Base-by-base conservation (phyloP, 2,329 filamentous ascomycete genomes). In the Chaetomium strumarium region DNA sequence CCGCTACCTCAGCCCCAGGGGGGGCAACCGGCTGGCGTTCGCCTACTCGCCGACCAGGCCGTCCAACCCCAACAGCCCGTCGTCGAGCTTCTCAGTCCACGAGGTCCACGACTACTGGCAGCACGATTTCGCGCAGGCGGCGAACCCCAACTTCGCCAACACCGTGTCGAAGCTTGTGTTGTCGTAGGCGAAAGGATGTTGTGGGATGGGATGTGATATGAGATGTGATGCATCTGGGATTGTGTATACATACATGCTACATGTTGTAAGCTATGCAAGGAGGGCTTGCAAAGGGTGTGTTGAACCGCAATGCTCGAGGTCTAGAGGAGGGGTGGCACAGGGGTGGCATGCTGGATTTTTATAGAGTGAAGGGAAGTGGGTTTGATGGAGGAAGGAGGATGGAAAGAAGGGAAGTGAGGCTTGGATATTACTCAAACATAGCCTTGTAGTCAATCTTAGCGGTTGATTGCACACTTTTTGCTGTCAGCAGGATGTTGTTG, bases 21-120 rank as follows among this genome's bases (percentile, higher is more conserved):
- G 61, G n/a, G 51, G 55, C 7, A 65, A 66, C 59, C 58, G 62
- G 9, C 42, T 66, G 19, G 64, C 64, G 5, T 64, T 64, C 44
- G 64, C 62, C 31, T 64, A 64, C 53, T 55, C 59, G 24, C 46
- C 60, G 6, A 30, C 19, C 17, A 53, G 48, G 41, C 63, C 64
- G 3, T 51, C 53, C 31, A 60, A 51, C 51, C 49, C 56, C 40
- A 53, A 51, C 41, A 62, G 57, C 49, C 45, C 50, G 10, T 49
- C 57, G 12, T 61, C 60, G 9, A 51, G 19, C 37, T 55, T 66
- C 14, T 19, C 44, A 14, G 57, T 63, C 14, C 63, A 67, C 52
- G 61, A 64, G 6, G 62, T 66, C 8, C 58, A 59, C 37, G 59
- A 50, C 24, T 65, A 63, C 54, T 65, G 63, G 62, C 52, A 47